Conservation (phyloP, 345 rosid species). For the Acer yangbiense region DNA sequence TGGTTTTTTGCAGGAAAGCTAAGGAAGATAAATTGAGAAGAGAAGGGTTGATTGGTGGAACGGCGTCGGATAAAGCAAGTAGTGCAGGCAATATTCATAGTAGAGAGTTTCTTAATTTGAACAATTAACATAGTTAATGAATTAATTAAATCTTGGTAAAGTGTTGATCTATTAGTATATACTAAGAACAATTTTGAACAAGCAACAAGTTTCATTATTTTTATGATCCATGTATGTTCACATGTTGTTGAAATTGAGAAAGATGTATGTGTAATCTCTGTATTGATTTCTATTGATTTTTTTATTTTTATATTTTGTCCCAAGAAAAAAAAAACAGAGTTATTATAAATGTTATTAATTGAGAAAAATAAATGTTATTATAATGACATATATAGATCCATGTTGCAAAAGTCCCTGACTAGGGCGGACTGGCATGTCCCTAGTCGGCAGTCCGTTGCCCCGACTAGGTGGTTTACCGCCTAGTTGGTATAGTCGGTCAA, state of each 20-base stretch:
- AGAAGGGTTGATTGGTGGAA: conserved; percentile 52
- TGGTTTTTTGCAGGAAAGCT: conserved; percentile 85
- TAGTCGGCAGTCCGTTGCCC: no score
- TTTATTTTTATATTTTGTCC: not conserved
- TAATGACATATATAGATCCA: no score
- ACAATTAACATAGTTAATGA: not conserved
- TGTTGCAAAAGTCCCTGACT: no score
- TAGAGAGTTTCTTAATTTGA: not conserved
- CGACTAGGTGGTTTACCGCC: no score
- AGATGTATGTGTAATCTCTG: not conserved
- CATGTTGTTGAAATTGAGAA: not conserved
- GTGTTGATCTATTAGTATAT: not conserved
- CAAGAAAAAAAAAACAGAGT: not conserved
- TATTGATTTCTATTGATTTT: not conserved
- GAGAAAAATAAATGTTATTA: no score
- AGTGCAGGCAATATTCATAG: conserved; percentile 23
- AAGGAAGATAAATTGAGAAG: conserved; percentile 91
- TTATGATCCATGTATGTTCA: not conserved
- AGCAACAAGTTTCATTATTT: not conserved
- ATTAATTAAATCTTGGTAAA: not conserved
- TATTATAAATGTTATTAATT: no score
- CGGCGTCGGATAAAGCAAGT: conserved; percentile 47
- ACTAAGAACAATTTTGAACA: not conserved
- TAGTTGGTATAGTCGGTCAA: no score
- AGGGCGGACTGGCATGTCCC: no score